These are phyloP conservation scores for Lodderomyces pseudojiufengensis DNA, from an alignment of 1,139 yeast genomes.

Conservation along the genomic window DNA sequence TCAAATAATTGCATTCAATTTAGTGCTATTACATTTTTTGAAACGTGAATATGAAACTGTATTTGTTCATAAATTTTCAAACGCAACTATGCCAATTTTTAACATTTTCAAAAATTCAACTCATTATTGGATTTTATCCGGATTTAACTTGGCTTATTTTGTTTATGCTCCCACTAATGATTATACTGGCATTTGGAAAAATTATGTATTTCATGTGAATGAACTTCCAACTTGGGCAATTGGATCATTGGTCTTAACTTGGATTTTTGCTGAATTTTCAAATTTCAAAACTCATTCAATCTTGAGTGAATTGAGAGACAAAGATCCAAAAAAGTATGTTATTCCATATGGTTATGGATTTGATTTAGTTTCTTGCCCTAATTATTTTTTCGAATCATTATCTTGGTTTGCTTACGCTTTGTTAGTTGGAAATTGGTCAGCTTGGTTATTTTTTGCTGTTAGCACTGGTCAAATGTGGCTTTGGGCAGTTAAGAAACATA, in stretches of 20 bases:
- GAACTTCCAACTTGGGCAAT: conserved; percentile 23
- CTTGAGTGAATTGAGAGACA: conserved; percentile 51
- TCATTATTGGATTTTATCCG: conserved; percentile 91
- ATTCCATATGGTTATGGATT: conserved; percentile 49
- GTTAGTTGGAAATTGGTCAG: conserved; percentile 73
- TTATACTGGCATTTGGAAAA: conserved; percentile 10
- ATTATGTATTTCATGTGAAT: conserved; percentile 31
- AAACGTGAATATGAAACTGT: conserved; percentile 89
- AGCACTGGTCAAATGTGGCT: conserved; percentile 75
- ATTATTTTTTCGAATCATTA: conserved; percentile 82
- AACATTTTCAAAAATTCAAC: conserved; percentile 84
- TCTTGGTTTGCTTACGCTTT: conserved; percentile 70
- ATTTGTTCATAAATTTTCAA: conserved; percentile 78
- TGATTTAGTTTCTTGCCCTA: conserved; percentile 61
- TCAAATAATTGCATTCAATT: conserved; percentile 50
- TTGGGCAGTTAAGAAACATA: conserved; percentile 77
- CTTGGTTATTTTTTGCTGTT: conserved; percentile 65
- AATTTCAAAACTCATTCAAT: conserved; percentile 68
- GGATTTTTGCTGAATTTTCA: conserved; percentile 67
- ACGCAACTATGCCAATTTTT: conserved; percentile 87
- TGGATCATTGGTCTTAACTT: conserved; percentile 39
- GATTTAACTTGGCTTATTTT: conserved; percentile 64
- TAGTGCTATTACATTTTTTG: conserved; percentile 70
- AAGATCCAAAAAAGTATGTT: conserved; percentile 23
- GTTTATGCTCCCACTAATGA: conserved; percentile 54